Conservation (phyloP, 2,329 filamentous ascomycete species). For the Alternaria gaisen region DNA sequence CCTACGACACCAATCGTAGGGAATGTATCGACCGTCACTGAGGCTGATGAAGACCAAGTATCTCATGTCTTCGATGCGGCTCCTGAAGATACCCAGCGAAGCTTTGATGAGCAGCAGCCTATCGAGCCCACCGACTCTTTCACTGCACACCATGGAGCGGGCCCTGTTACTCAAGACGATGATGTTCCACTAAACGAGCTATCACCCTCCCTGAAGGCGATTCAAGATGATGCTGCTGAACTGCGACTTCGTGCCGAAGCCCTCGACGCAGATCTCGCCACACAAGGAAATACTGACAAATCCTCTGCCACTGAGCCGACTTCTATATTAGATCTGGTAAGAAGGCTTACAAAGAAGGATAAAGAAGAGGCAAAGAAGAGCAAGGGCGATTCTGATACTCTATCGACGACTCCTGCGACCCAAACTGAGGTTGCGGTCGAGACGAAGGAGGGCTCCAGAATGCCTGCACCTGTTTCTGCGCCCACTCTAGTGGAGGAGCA, state of each 20-base stretch:
- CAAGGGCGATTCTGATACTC: conserved; percentile 29
- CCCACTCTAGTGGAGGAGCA: neutral
- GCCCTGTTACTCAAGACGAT: neutral
- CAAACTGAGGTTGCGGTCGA: conserved; percentile 30
- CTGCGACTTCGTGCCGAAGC: conserved; percentile 40
- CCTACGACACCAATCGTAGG: conserved; percentile 1
- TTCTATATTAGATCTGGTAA: conserved; percentile 41
- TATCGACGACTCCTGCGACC: conserved; percentile 37
- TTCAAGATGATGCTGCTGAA: conserved; percentile 39
- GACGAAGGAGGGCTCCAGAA: conserved; percentile 30
- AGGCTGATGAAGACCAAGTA: neutral
- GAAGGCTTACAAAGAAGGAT: conserved; percentile 39
- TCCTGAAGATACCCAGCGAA: conserved; percentile 2
- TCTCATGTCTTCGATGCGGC: neutral
- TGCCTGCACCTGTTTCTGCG: neutral
- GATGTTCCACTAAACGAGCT: conserved; percentile 9
- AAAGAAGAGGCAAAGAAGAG: conserved; percentile 41
- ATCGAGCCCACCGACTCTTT: conserved; percentile 4
- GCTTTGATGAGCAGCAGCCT: conserved; percentile 6
- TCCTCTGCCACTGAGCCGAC: conserved; percentile 21
- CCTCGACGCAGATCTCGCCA: conserved; percentile 31
- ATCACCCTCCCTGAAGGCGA: conserved; percentile 37
- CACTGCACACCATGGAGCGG: neutral
- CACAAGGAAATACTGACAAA: conserved; percentile 18
- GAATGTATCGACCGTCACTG: neutral